phyloP scores from a whole-genome alignment of 495 filamentous ascomycete genomes.

The Penicillium chermesinum region DNA sequence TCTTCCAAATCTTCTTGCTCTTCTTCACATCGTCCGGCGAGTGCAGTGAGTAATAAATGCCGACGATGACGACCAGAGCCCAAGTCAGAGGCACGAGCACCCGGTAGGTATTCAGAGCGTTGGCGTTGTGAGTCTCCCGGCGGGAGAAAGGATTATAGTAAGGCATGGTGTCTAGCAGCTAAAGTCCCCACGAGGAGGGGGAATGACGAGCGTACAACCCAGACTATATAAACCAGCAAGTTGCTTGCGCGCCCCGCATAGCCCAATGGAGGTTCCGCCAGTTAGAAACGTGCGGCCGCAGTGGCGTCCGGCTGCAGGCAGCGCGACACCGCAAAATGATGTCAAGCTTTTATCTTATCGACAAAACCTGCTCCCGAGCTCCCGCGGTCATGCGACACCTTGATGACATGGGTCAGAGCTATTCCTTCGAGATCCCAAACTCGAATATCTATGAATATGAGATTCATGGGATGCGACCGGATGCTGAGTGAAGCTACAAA shows the following conservation, averaged over 20 bases:
- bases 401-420: too few species aligned
- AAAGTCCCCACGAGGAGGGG: not conserved
- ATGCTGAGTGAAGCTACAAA: too few species aligned
- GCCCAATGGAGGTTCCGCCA: not conserved
- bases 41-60: constrained; percentile 64
- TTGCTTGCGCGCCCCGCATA: not conserved
- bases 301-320: too few species aligned
- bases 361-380: not conserved
- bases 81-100: constrained; percentile 66
- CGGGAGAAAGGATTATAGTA: constrained; percentile 63
- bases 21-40: constrained; percentile 55
- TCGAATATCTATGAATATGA: too few species aligned
- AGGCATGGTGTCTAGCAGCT: constrained; percentile 13
- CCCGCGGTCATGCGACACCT: not conserved
- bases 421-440: too few species aligned
- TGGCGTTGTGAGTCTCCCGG: constrained; percentile 52
- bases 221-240: not conserved
- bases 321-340: not conserved
- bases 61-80: constrained; percentile 60
- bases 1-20: constrained; percentile 59
- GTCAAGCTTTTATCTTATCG: constrained; percentile 2
- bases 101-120: constrained; percentile 54
- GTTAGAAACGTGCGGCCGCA: not conserved
- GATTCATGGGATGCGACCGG: not conserved
- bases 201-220: not conserved